Evolutionary conservation across 768 basidiomycete genomes (phyloP), one percentile per base, ranked within the genome.

Genomic region (Mycena capillaripes): DNA sequence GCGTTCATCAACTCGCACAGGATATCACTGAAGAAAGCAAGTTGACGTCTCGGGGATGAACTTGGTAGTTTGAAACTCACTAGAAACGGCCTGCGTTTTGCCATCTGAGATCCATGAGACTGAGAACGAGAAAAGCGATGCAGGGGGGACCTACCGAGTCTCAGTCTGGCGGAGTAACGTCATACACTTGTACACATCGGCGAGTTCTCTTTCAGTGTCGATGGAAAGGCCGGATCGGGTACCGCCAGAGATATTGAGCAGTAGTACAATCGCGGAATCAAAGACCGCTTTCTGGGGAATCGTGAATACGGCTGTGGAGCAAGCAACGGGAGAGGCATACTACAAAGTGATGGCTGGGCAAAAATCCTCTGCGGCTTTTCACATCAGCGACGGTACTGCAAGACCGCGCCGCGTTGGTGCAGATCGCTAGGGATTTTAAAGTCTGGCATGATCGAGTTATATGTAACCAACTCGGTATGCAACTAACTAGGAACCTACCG

Each of bases 401-500:
- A 0, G 90, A 90, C 16, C 92, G 84, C 0, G 92, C 89, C 1
- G 92, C 86, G 42, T 91, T 92, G 34, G 88, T 86, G 78, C 90
- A 92, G 60, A 92, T 92, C 0, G 91, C 89, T 10, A 92, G 84
- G 0, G 90, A 14, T 90, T 89, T 75, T 19, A 74, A 40, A 52
- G 66, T 58, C 73, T 74, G n/a, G 29, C 27, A 46, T 34, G n/a
- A 4, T n/a, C 7, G 21, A 11, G 42, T 29, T 5, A 42, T 25
- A 2, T 12, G 9, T 38, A 12, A 23, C 4, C 23, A 30, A 34
- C 44, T 34, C 34, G 14, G n/a, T 38, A n/a, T 21, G 27, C 30
- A 2, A 32, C 36, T 25, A 59, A 16, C 14, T 4, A 34, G 16
- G 34, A 40, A 30, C 70, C 1, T 38, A 72, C 72, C 1, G 62